A percentile compares a stretch with the other conserved stretches of the same genome.
phyloP scores from a whole-genome alignment of 495 filamentous ascomycete genomes.

The Peziza echinospora region DNA sequence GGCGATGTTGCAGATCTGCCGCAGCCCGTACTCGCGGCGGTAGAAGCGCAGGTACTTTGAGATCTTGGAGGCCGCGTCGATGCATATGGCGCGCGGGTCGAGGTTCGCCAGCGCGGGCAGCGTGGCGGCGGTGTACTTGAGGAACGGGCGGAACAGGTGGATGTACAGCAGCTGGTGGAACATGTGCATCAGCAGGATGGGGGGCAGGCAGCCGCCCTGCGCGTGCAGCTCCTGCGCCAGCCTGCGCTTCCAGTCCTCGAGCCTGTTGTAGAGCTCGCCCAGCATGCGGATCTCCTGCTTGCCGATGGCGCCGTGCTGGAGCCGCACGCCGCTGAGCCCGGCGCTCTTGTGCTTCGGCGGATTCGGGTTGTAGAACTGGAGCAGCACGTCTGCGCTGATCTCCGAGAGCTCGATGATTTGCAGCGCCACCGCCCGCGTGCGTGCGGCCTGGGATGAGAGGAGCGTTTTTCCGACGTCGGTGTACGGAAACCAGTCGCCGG shows the following conservation, averaged over 20 bases:
- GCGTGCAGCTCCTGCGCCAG: slow-evolving; percentile 74
- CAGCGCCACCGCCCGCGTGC: slow-evolving; percentile 60
- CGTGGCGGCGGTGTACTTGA: slow-evolving; percentile 61
- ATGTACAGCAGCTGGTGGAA: slow-evolving; percentile 93
- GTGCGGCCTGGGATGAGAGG: slow-evolving; percentile 39
- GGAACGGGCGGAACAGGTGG: slow-evolving; percentile 87
- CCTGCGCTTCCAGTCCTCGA: slow-evolving; percentile 78
- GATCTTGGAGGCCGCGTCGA: slow-evolving; percentile 65
- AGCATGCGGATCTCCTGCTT: slow-evolving; percentile 69
- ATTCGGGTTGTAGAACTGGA: slow-evolving; percentile 74
- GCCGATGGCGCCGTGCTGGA: neutral
- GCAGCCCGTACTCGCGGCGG: slow-evolving; percentile 71
- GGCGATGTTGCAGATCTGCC: slow-evolving; percentile 84
- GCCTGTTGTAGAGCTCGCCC: slow-evolving; percentile 67
- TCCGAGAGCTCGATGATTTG: slow-evolving; percentile 72
- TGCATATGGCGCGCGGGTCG: slow-evolving; percentile 76
- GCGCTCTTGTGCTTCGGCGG: slow-evolving; percentile 23
- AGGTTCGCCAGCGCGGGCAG: slow-evolving; percentile 75
- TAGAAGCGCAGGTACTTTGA: slow-evolving; percentile 85
- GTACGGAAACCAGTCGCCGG: slow-evolving; percentile 69
- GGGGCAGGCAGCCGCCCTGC: slow-evolving; percentile 71
- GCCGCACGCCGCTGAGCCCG: slow-evolving; percentile 26
- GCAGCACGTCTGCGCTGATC: slow-evolving; percentile 76
- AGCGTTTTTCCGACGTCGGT: slow-evolving; percentile 52
- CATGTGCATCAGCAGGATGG: slow-evolving; percentile 92